Evolutionary conservation across 305 asterid species (phyloP), one percentile per base, ranked within the genome.

Genomic region (Withania somnifera): DNA sequence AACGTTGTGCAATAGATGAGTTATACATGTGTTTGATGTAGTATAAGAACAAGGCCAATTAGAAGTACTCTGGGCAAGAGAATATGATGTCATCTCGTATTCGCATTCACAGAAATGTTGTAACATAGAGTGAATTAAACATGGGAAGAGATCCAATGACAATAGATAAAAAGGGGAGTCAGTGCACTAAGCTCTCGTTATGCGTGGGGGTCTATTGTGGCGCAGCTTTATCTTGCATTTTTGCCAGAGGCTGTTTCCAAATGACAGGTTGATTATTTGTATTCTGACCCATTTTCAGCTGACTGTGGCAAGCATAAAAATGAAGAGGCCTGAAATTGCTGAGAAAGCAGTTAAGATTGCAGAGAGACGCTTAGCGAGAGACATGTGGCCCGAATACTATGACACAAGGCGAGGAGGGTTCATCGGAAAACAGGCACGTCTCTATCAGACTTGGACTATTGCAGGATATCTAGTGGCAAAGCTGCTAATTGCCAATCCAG

Each of bases 311-410:
- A 88, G 93, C 92, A 90, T 95, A 82, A 94, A 94, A 89, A 94
- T 94, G 98, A 91, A 93, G 77, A 88, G 99, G 85, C 97, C 89
- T 0, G 92, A 91, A 84, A 91, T 95, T 6, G 98, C 98, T 17
- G 96, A 89, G 86, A 93, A 90, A 11, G 98, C 99, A 34, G 88
- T 95, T 71, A 91, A 86, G 88, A 81, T 92, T 57, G 97, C 94
- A 6, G 98, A 95, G 84, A 88, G 86, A 83, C 92, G 91, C 40
- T 40, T 95, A 78, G 85, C 94, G 0, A 78, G 81, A 86, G 99
- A 95, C 86, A 92, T 89, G 85, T 95, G 98, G 99, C 97, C 99
- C 0, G 98, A 95, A 85, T 93, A 95, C 87, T 95, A 95, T 22
- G 99, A 95, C 86, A 91, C 97, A n/a, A 91, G 85, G 83, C 94